Evolutionary conservation across 179 eudicot species (phyloP), one percentile per base, ranked within the genome.

Genomic region (Drosera spatulata): DNA sequence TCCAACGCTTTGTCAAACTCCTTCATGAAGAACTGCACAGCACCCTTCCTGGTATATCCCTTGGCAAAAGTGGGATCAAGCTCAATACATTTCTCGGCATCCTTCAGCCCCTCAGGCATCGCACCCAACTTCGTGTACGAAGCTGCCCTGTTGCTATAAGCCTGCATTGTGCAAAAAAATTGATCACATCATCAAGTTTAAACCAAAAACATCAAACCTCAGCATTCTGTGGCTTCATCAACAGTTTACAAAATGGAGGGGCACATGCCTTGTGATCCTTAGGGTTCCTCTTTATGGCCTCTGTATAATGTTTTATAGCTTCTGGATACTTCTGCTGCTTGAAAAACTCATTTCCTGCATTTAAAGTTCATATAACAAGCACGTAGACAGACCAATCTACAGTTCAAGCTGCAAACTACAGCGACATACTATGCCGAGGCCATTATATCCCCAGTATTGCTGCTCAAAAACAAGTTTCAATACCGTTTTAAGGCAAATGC

Each of bases 11-110:
- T 91, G 3, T 91, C 96, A 33, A 80, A 74, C 64, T 91, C 98
- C 73, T 88, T 88, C 98, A 86, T 84, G 82, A 91, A 86, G 59
- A 91, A 91, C 51, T 88, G 95, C n/a, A 86, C 73, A 22, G 95
- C 95, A 57, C 93, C 96, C 70, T 91, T 91, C 58, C 98, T 84
- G 4, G 93, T 88, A 49, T 91, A 91, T 6, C 98, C 96, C 81
- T 84, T 88, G 11, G 76, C 66, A 64, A 91, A 91, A 38, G 85
- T 71, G 55, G 98, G 96, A 69, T 91, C 98, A 46, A 91, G 89
- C 70, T 91, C 98, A 58, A 91, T 80, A 75, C 98, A 91, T 70
- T 85, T 91, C 69, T 88, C 96, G 3, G 98, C 95, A 68, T 88
- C 98, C 67, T 88, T 91, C 66, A 91, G 69, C 6, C 87, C 98